Conservation (phyloP, 2,329 filamentous ascomycete species). For the Monilinia aucupariae region DNA sequence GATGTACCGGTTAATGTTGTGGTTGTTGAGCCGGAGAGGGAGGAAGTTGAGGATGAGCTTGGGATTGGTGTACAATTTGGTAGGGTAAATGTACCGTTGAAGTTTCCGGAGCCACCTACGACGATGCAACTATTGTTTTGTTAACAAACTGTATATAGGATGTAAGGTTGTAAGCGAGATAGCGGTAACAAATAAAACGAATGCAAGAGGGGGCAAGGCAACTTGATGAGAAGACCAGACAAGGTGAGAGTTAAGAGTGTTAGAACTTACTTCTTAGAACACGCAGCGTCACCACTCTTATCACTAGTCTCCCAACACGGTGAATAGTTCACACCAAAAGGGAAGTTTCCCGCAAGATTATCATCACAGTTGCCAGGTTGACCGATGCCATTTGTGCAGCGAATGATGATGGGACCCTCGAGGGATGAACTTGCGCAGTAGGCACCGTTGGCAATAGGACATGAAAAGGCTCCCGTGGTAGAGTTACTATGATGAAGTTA, state of each 20-base stretch:
- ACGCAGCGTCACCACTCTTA: conserved; percentile 42
- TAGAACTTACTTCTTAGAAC: conserved; percentile 41
- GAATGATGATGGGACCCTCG: conserved; percentile 44
- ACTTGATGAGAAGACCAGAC: neutral
- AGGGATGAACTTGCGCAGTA: conserved; percentile 42
- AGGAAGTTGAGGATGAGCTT: conserved; percentile 17
- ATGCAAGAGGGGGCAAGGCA: neutral
- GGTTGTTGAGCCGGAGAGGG: conserved; percentile 22
- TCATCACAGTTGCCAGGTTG: conserved; percentile 42
- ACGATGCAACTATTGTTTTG: conserved; percentile 39
- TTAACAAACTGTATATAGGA: neutral
- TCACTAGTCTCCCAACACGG: conserved; percentile 41
- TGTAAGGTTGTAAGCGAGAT: too few species aligned
- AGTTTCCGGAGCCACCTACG: conserved; percentile 36
- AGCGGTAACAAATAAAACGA: neutral
- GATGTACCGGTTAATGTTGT: conserved; percentile 25
- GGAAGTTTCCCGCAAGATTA: conserved; percentile 42
- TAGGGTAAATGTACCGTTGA: conserved; percentile 38
- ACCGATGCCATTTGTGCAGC: conserved; percentile 40
- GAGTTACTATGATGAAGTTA: conserved; percentile 29
- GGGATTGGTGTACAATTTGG: conserved; percentile 27
- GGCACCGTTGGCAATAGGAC: conserved; percentile 37
- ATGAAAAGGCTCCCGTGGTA: conserved; percentile 37
- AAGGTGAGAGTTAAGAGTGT: neutral
- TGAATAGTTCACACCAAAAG: conserved; percentile 36